phyloP scores from a whole-genome alignment of 768 basidiomycete genomes.

The Dentipellis fragilis region DNA sequence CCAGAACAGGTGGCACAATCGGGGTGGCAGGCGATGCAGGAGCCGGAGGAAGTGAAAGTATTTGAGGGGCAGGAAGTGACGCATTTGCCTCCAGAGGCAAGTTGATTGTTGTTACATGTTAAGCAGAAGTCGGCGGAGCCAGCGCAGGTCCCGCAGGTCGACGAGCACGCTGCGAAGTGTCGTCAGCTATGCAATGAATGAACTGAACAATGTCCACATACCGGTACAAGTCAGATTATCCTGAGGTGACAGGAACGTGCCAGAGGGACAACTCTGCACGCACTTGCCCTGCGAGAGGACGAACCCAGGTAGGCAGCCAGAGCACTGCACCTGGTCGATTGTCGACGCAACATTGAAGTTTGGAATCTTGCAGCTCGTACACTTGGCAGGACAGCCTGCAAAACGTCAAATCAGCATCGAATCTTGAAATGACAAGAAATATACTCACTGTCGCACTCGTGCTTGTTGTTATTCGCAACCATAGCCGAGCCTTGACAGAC shows the following conservation, averaged over 20 bases:
- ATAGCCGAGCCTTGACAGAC: conserved; percentile 63
- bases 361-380: conserved; percentile 67
- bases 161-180: conserved; percentile 45
- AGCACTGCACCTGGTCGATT: conserved; percentile 57
- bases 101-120: conserved; percentile 54
- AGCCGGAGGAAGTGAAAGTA: conserved; percentile 53
- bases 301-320: conserved; percentile 68
- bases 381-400: conserved; percentile 74
- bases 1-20: conserved; percentile 83
- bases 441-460: conserved; percentile 72
- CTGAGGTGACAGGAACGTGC: conserved; percentile 59
- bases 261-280: conserved; percentile 58
- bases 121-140: conserved; percentile 64
- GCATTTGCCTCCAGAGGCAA: conserved; percentile 69
- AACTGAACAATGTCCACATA: conserved; percentile 26
- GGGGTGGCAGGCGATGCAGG: conserved; percentile 72
- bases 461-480: conserved; percentile 74
- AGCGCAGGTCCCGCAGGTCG: conserved; percentile 63
- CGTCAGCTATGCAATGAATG: conserved; percentile 6
- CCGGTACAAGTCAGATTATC: conserved; percentile 70
- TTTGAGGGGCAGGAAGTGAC: conserved; percentile 65
- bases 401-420: conserved; percentile 4
- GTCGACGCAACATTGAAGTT: conserved; percentile 64
- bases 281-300: conserved; percentile 66
- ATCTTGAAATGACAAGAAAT: not conserved